These are phyloP conservation scores for Lablab purpureus DNA, from an alignment of 306 rosid genomes.

Conservation along the genomic window DNA sequence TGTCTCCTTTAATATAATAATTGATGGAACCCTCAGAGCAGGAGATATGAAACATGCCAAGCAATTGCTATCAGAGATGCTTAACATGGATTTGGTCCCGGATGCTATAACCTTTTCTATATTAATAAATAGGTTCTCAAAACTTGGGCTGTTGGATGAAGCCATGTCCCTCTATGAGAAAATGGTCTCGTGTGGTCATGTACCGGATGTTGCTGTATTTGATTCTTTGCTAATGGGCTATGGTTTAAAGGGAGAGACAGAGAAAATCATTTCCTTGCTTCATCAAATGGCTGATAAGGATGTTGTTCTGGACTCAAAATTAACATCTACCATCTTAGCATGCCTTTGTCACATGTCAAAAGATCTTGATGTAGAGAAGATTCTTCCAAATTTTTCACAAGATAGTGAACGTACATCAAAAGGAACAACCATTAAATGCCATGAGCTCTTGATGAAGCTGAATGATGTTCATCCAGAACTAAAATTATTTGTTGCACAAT, in stretches of 20 bases:
- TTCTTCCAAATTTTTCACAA: slow-evolving; percentile 67
- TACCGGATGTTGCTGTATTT: slow-evolving; percentile 62
- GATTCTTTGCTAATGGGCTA: slow-evolving; percentile 81
- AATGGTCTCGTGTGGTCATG: slow-evolving; percentile 67
- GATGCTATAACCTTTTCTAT: slow-evolving; percentile 68
- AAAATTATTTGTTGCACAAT: slow-evolving; percentile 46
- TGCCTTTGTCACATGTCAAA: slow-evolving; percentile 64
- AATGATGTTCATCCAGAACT: slow-evolving; percentile 64
- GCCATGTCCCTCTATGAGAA: slow-evolving; percentile 66
- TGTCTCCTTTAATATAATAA: slow-evolving; percentile 70
- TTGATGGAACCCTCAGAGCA: slow-evolving; percentile 70
- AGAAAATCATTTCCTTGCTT: slow-evolving; percentile 66
- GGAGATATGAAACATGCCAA: slow-evolving; percentile 69
- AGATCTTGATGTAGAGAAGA: slow-evolving; percentile 57
- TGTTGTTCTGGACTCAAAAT: slow-evolving; percentile 65
- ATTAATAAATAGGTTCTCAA: slow-evolving; percentile 65
- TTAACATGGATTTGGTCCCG: slow-evolving; percentile 60
- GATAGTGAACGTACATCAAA: slow-evolving; percentile 39
- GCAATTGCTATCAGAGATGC: slow-evolving; percentile 67
- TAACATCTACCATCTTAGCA: slow-evolving; percentile 68
- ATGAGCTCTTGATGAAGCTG: slow-evolving; percentile 63
- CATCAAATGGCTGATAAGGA: slow-evolving; percentile 72
- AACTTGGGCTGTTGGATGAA: slow-evolving; percentile 68
- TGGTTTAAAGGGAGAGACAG: slow-evolving; percentile 56
- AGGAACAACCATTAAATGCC: slow-evolving; percentile 57